Conservation (phyloP, 331 rosid species). For the Arachis monticola region DNA sequence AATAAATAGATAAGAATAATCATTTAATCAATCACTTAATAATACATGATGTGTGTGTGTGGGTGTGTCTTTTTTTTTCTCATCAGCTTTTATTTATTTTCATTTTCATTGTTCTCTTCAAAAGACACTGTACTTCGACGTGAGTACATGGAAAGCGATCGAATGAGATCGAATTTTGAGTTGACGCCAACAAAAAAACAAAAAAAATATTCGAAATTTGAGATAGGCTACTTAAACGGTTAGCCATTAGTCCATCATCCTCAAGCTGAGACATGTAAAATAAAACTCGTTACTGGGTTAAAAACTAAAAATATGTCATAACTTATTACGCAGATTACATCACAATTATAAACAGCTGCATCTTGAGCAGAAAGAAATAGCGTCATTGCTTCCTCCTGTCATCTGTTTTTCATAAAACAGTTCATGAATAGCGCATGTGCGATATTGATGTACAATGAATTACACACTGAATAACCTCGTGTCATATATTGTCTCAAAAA, state of each 20-base stretch:
- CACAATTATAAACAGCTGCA: not conserved
- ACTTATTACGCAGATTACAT: not conserved
- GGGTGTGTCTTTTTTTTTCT: no score
- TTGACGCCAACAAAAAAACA: no score
- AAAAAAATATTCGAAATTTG: no score
- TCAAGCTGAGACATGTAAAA: not conserved
- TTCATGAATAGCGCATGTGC: not conserved
- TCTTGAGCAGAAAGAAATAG: not conserved
- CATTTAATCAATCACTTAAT: no score
- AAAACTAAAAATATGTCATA: not conserved
- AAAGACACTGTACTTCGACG: no score
- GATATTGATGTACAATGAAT: not conserved
- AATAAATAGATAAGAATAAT: no score
- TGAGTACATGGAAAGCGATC: no score
- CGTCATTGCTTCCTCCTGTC: not conserved
- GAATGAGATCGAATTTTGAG: no score
- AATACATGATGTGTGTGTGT: no score
- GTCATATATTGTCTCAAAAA: not conserved
- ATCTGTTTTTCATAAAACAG: not conserved
- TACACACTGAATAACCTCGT: not conserved
- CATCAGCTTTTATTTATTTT: no score
- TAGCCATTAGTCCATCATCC: not conserved
- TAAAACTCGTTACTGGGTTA: not conserved
- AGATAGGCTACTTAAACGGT: no score
- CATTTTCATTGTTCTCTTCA: no score